Evolutionary conservation across 2,329 filamentous ascomycete genomes (phyloP), one percentile per base, ranked within the genome.

Genomic region (Zasmidium citrigriseum): DNA sequence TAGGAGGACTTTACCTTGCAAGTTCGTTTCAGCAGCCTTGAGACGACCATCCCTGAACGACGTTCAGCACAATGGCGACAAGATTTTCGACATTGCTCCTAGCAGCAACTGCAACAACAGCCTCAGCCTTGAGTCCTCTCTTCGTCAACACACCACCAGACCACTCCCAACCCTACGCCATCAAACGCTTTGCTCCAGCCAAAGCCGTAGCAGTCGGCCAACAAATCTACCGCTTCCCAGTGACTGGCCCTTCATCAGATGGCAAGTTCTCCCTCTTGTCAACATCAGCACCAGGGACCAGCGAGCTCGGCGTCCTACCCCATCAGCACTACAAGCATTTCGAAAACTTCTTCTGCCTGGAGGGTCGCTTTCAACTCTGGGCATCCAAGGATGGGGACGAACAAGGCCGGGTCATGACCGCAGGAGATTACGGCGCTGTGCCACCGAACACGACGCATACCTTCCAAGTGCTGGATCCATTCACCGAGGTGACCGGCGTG

Each of bases 401-500:
- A 18, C 64, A 71, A 5, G 72, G 72, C 4, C 73, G 78, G 18
- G 61, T 81, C 2, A 65, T 82, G n/a, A 73, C 70, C 0, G 69
- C 71, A 9, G 78, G 78, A 1, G 79, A 82, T 60, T 80, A 78
- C 58, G 78, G 78, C 38, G 76, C 76, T 3, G 76, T 80, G 0
- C 75, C 77, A 0, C 69, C 70, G 20, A 76, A 80, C 59, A 80
- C 77, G 1, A 78, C 76, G 1, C 80, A 81, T 59, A 79, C 78
- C 2, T 81, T 81, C 69, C 77, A 80, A 63, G 70, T 80, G 16
- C 64, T 79, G 12, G 78, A 81, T 54, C 77, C 78, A 0, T 77
- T 80, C 61, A 80, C 77, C 3, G 75, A 81, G 61, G 73, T 82
- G 66, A 72, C 77, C 1, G 79, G 79, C 2, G 72, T 79, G 0